phyloP scores from a whole-genome alignment of 176 grass and related monocot genomes.

The Hordeum vulgare region MorexV3_pseudomolecules_assembly NC_058523.1:17105743-17106242 shows the following conservation, averaged over 20 bases:
- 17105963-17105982: conserved; percentile 37
- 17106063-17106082: conserved; percentile 40
- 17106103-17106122: conserved; percentile 73
- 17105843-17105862: conserved; percentile 80
- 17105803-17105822: neutral
- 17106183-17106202: conserved; percentile 35
- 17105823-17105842: conserved; percentile 17
- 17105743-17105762: conserved; percentile 33
- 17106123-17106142: conserved; percentile 44
- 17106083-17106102: conserved; percentile 89
- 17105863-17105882: conserved; percentile 81
- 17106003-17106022: conserved; percentile 52
- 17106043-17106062: conserved; percentile 44
- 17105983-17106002: conserved; percentile 65
- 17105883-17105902: conserved; percentile 88
- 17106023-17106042: conserved; percentile 45
- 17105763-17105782: neutral
- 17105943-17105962: conserved; percentile 42
- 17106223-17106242: conserved; percentile 89
- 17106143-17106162: conserved; percentile 68
- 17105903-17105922: conserved; percentile 76
- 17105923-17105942: conserved; percentile 80
- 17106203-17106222: conserved; percentile 18
- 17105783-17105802: conserved; percentile 18
- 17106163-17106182: conserved; percentile 62